Conservation (phyloP, 2,329 filamentous ascomycete genomes). For the Lecanicillium sp. region DNA sequence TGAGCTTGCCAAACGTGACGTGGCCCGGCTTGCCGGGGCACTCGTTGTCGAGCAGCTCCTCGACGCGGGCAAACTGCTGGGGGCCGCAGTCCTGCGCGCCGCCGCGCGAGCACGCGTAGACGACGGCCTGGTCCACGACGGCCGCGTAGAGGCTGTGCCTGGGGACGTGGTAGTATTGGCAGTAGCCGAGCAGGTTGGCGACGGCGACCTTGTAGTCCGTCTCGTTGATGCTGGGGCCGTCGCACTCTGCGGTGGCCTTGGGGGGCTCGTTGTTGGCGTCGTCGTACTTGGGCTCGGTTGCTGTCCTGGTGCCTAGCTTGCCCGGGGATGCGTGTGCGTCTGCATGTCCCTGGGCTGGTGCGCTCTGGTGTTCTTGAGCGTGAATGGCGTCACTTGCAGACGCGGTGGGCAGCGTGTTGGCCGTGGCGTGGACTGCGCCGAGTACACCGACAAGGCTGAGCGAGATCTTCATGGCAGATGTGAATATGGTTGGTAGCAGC, state of each 20-base stretch:
- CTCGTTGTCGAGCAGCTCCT: neutral
- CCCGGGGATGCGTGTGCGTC: neutral
- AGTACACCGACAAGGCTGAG: too few species aligned
- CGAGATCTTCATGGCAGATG: too few species aligned
- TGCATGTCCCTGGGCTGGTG: too few species aligned
- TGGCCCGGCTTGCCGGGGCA: conserved; percentile 1
- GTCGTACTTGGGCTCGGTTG: neutral
- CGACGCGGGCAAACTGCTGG: neutral
- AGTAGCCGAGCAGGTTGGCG: neutral
- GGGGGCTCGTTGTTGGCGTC: neutral
- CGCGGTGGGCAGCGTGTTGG: too few species aligned
- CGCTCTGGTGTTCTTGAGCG: too few species aligned
- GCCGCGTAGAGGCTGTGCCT: neutral
- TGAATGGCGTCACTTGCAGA: too few species aligned
- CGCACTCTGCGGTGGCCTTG: neutral
- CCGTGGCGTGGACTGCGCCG: too few species aligned
- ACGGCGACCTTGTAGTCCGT: neutral
- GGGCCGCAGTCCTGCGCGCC: neutral
- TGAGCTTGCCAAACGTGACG: neutral
- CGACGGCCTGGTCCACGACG: neutral
- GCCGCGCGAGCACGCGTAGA: conserved; percentile 1
- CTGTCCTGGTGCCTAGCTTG: neutral
- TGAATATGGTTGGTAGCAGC: too few species aligned
- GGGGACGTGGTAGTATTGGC: neutral
- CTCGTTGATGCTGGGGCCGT: neutral